These are phyloP conservation scores for Cystobasidium pallidum DNA, from an alignment of 1,284 basidiomycete species.

Conservation along the genomic window DNA sequence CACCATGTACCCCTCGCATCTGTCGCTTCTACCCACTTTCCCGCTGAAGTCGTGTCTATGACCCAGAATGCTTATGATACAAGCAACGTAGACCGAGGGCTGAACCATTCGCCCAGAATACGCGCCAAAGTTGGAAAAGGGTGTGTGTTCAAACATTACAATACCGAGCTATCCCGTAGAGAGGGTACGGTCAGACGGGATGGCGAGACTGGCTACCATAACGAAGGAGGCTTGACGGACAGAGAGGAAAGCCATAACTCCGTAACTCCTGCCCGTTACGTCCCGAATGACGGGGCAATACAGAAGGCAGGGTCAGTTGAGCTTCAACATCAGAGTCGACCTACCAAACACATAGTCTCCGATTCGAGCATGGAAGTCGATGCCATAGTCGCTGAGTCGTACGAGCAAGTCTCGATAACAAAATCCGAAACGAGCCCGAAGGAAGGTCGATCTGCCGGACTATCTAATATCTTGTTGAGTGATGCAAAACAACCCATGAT, in stretches of 20 bases:
- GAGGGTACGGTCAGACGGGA: too few relatives aligned
- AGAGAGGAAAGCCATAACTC: too few relatives aligned
- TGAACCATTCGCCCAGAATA: too few relatives aligned
- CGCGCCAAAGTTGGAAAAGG: too few relatives aligned
- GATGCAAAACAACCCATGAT: background rate
- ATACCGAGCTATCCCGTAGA: too few relatives aligned
- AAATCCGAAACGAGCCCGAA: background rate
- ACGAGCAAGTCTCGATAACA: background rate
- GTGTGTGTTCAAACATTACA: too few relatives aligned
- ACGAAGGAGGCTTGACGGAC: too few relatives aligned
- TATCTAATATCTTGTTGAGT: background rate
- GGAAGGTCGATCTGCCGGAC: background rate
- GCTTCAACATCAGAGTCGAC: background rate
- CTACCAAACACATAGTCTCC: background rate
- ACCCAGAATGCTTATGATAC: background rate
- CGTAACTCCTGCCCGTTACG: too few relatives aligned
- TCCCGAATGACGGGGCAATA: background rate
- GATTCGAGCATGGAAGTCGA: constrained; percentile 20
- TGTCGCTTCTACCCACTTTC: background rate
- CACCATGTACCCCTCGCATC: background rate
- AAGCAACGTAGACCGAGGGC: too few relatives aligned
- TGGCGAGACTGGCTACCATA: too few relatives aligned
- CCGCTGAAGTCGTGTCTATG: background rate
- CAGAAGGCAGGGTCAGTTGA: background rate
- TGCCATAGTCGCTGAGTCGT: constrained; percentile 7